These are phyloP conservation scores for Amaranthus hypochondriacus DNA, from an alignment of 148 eudicot species.

Conservation along the genomic window DNA sequence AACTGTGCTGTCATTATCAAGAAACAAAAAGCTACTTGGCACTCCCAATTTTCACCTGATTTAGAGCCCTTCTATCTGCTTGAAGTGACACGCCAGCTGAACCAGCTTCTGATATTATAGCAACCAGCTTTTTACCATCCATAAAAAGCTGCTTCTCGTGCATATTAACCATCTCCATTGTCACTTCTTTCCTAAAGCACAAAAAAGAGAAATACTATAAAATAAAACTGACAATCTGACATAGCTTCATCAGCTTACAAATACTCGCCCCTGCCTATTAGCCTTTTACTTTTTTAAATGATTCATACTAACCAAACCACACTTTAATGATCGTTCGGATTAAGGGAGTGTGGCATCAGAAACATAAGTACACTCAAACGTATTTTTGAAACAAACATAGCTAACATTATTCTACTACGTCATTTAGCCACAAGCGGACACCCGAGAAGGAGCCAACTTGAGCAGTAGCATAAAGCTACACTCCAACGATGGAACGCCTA, in stretches of 20 bases:
- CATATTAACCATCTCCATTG: conserved; percentile 99
- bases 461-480: background rate
- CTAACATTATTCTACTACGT: background rate
- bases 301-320: too few species aligned
- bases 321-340: too few species aligned
- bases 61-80: conserved; percentile 91
- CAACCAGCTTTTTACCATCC: conserved; percentile 85
- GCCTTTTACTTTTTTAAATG: too few species aligned
- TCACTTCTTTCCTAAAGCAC: conserved; percentile 72
- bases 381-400: background rate
- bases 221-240: background rate
- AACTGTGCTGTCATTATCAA: background rate
- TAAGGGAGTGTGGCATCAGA: background rate
- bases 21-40: background rate
- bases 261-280: too few species aligned
- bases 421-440: background rate
- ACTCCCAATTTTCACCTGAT: conserved; percentile 58
- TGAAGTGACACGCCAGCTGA: conserved; percentile 99
- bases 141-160: conserved; percentile 92
- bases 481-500: background rate
- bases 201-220: conserved; percentile 11
- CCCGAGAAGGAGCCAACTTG: background rate
- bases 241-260: too few species aligned
- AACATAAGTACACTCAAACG: background rate
- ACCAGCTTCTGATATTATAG: conserved; percentile 97